Base-by-base conservation (phyloP, 768 basidiomycete species). In the Inosperma sp. region DNA sequence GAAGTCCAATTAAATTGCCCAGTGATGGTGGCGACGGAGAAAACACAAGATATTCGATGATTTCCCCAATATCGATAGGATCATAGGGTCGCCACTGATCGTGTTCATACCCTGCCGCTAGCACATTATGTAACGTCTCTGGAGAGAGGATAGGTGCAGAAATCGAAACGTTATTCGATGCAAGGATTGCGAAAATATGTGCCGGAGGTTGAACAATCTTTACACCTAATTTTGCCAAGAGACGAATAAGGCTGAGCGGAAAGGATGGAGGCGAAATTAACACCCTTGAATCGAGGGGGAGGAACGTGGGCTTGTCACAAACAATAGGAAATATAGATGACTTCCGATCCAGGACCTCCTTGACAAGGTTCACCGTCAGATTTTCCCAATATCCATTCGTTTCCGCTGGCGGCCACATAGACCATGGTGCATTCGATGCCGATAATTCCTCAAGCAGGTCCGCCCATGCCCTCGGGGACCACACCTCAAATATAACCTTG, bases 401-500 rank as follows among this genome's bases (percentile, higher is more conserved):
- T 23, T 34, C 46, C 23, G 56, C 43, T 7, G 58, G 45, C 8
- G 58, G 58, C 55, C 55, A 56, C 9, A 53, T 21, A 8, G 36
- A 59, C n/a, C 39, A 25, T 4, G 27, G 12, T 16, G 49, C 34
- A 5, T 13, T 17, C 8, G 37, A 21, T 16, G 59, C 42, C 12
- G 65, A 48, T 5, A 73, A 56, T n/a, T 63, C 54, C 3, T 53
- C 55, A 0, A 78, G 56, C 2, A 76, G 56, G 9, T 48, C 50
- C 7, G 62, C 62, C 76, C 75, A 78, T 3, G 69, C 66, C 23
- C 58, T 53, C 0, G 78, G 76, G 7, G 76, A 65, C 51, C 71
- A 72, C 2, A 58, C 57, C 13, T 72, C 66, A 47, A 78, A 78
- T 0, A 79, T 60, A 12, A 72, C 53, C 16, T 57, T 55, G 51